Percentiles rank a stretch among this genome's conserved stretches.
These are phyloP conservation scores for Dittrichia graveolens DNA, from an alignment of 129 eudicot genomes.

Conservation along the genomic window DNA sequence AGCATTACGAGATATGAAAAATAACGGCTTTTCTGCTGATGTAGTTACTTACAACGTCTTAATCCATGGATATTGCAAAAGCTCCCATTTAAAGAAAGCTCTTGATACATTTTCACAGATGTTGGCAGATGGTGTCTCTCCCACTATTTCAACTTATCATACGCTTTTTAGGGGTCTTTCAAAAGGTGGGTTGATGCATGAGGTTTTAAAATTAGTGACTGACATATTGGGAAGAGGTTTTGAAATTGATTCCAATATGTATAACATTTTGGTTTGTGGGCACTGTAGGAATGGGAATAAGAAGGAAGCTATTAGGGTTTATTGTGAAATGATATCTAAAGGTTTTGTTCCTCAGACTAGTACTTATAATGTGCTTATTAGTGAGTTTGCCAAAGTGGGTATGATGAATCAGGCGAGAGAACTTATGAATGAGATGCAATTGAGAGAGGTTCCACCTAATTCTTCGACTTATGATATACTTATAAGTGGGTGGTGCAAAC, in stretches of 20 bases:
- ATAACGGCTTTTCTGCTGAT: slow-evolving; percentile 66
- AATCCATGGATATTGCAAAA: slow-evolving; percentile 76
- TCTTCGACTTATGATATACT: slow-evolving; percentile 89
- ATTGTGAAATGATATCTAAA: slow-evolving; percentile 93
- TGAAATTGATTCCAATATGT: slow-evolving; percentile 55
- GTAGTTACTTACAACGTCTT: slow-evolving; percentile 67
- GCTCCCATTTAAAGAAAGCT: slow-evolving; percentile 61
- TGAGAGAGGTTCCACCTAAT: slow-evolving; percentile 63
- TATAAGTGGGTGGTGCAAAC: slow-evolving; percentile 73
- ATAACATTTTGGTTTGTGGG: slow-evolving; percentile 69
- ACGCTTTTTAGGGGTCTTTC: slow-evolving; percentile 63
- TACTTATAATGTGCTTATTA: slow-evolving; percentile 74
- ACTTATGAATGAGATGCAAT: slow-evolving; percentile 92
- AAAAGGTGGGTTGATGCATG: slow-evolving; percentile 55
- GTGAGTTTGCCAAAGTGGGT: slow-evolving; percentile 77
- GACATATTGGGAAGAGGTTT: slow-evolving; percentile 71
- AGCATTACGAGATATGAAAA: slow-evolving; percentile 62
- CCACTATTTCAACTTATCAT: slow-evolving; percentile 72
- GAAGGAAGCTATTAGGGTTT: slow-evolving; percentile 79
- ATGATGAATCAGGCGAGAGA: slow-evolving; percentile 90
- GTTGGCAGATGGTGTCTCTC: slow-evolving; percentile 64
- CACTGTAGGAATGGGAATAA: slow-evolving; percentile 68
- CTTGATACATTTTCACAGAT: slow-evolving; percentile 58
- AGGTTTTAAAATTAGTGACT: slow-evolving; percentile 43
- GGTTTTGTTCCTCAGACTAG: slow-evolving; percentile 74